Base-by-base conservation (phyloP, 106 monocot genomes). In the Vanilla planifolia region DNA sequence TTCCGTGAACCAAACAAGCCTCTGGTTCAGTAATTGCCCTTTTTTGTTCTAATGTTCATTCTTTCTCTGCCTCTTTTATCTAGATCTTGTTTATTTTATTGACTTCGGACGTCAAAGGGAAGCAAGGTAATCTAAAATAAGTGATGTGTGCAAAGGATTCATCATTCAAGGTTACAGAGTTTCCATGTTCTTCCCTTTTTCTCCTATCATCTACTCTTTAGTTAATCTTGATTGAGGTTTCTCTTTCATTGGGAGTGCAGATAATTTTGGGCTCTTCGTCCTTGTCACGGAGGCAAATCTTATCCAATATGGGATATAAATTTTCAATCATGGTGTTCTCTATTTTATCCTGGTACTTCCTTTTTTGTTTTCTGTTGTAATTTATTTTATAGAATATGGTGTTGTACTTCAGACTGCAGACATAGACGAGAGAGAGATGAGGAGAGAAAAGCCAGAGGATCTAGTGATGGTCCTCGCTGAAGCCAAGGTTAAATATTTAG, bases 251-350 rank as follows among this genome's bases (percentile, higher is more conserved):
- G 19, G 20, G 22, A 17, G 22, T 9, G 62, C 62, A 90, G 90
- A 52, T 90, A 27, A 90, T 90, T 30, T 63, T 90, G 76, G 90
- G 90, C n/a, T 90, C 90, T 0, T 64, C 79, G 5, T 90, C 90
- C 10, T 65, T 68, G 24, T 70, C 82, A n/a, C 76, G 85, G 20
- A 72, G 62, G 40, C 60, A 79, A 22, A 90, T 90, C 41, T 57
- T 90, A 29, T 43, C 67, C 5, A 85, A 90, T 67, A 85, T 90
- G 90, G 85, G 90, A 40, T 82, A 85, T 60, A 48, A 79, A 34
- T 91, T 91, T 68, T 77, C 79, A 11, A 22, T 91, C 62, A 76
- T 82, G 71, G 90, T 90, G 40, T 33, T 29, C 41, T 9, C 17
- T 0, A 28, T 34, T 21, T 61, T 56, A 33, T 48, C 21, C 13